Base-by-base conservation (phyloP, 331 rosid species). In the Prunus yedoensis region DNA sequence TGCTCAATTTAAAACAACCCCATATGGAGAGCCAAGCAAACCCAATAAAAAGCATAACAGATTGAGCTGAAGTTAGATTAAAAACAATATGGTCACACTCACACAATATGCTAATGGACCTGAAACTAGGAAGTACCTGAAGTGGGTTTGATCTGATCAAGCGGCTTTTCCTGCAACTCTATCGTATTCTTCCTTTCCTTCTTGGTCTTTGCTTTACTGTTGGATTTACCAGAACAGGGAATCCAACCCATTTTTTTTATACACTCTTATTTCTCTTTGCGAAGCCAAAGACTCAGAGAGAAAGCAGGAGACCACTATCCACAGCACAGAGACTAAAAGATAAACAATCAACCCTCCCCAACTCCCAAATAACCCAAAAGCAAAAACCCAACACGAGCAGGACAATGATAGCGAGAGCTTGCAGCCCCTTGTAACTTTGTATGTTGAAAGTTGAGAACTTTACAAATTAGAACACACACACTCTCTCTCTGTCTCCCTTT, bases 221-320 rank as follows among this genome's bases (percentile, higher is more conserved):
- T 85, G 47, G 89, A 90, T 76, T 79, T 77, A 74, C 98, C 97
- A 62, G 92, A 89, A 82, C 98, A 91, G 3, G 97, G 96, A 87
- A 94, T 90, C 93, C 97, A 94, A 83, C 93, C 85, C 97, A 94
- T 21, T 94, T 68, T 47, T 83, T 75, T 38, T 27, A 57, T 63
- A 14, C 10, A 12, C 60, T 60, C 43, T 6, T 38, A 38, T 38
- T 38, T 38, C 3, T 83, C 70, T 76, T 25, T 45, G 51, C 63
- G 70, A 69, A 54, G 59, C 69, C 70, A 45, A 75, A 62, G 68
- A 27, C 35, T 74, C 5, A 10, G 11, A 73, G 11, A 18, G 30
- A 60, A 14, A 45, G 38, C 17, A 43, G n/a, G 27, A 66, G 61
- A 80, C 73, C 70, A 75, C 49, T 51, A 23, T 63, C 68, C 58